A percentile compares a stretch with the other conserved stretches of the same genome.
Evolutionary conservation across 352 stramenopile species (phyloP).

Genomic region (Aphanomyces astaci): DNA sequence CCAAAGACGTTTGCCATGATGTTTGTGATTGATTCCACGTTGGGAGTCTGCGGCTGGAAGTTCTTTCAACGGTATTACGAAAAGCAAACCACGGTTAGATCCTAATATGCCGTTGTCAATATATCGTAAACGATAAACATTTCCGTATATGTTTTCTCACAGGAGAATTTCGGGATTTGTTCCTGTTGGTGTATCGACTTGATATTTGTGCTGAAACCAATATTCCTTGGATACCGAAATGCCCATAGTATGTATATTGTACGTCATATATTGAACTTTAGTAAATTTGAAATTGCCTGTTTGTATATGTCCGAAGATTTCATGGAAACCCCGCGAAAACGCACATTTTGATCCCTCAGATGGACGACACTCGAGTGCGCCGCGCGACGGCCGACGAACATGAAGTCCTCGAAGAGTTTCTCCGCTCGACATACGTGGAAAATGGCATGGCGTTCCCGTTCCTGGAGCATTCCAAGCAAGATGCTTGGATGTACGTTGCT

Average conservation of each 20-base stretch:
- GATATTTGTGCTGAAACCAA: no score
- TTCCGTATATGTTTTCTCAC: no score
- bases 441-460: background rate
- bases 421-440: background rate
- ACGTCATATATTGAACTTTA: background rate
- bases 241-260: no score
- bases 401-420: slow-evolving; percentile 1
- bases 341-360: no score
- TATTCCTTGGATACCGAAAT: no score
- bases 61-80: background rate
- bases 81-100: no score
- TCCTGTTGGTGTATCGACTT: no score
- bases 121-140: background rate
- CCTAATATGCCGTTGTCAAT: background rate
- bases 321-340: background rate
- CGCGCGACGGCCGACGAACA: background rate
- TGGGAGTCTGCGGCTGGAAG: background rate
- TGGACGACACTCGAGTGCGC: background rate
- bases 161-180: no score
- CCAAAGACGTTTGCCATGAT: slow-evolving; percentile 75
- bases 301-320: background rate
- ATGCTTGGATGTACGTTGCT: background rate
- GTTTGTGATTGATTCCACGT: background rate
- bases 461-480: background rate
- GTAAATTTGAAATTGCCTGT: no score